phyloP scores from a whole-genome alignment of 1,284 basidiomycete genomes.

The Cryptococcus wingfieldii region DNA sequence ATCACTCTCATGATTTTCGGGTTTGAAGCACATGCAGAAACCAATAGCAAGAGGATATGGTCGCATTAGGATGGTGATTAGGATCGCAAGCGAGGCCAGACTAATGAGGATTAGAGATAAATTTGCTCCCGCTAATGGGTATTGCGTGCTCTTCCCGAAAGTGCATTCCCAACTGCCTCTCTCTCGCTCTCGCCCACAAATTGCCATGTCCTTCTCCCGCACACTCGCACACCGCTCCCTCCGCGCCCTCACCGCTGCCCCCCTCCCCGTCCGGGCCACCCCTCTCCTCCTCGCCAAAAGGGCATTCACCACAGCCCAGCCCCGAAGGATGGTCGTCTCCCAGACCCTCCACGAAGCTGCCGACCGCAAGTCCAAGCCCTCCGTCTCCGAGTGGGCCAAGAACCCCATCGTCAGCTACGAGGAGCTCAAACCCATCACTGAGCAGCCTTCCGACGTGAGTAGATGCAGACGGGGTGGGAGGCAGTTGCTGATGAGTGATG shows the following conservation, averaged over 20 bases:
- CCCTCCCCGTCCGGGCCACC: background rate
- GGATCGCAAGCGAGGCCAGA: background rate
- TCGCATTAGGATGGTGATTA: too few species aligned
- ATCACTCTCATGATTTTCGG: too few species aligned
- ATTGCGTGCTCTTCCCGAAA: background rate
- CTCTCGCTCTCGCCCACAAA: background rate
- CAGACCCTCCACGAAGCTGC: conserved; percentile 6
- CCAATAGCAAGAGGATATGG: too few species aligned
- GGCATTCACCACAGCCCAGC: conserved; percentile 6
- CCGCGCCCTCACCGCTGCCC: background rate
- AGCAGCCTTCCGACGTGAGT: conserved; percentile 73
- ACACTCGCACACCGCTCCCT: conserved; percentile 2
- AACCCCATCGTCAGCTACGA: conserved; percentile 67
- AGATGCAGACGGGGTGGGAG: background rate
- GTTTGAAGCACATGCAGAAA: too few species aligned
- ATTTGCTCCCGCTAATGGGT: background rate
- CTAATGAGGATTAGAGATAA: background rate
- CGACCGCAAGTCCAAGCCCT: conserved; percentile 8
- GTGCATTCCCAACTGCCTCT: background rate
- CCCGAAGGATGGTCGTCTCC: conserved; percentile 11
- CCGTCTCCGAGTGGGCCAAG: conserved; percentile 29
- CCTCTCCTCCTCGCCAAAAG: background rate
- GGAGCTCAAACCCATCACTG: conserved; percentile 75
- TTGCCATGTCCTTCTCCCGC: conserved; percentile 8
- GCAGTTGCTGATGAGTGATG: background rate